Evolutionary conservation across 164 flowering plant species (phyloP), one percentile per base, ranked within the genome.

Genomic region (Vitis rupestris): DNA sequence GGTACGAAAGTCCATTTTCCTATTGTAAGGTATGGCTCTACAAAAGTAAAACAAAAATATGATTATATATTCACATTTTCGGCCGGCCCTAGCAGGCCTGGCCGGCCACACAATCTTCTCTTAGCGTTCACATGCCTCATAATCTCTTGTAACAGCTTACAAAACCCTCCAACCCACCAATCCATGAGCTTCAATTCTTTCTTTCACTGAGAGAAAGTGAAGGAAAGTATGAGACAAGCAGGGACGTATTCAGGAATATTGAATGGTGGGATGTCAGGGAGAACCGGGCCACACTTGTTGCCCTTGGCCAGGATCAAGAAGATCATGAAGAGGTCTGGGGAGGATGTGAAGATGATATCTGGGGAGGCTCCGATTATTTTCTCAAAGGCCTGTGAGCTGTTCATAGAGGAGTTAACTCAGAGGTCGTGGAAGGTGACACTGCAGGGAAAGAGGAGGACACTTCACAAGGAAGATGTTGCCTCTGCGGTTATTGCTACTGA

Each of bases 251-350:
- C 88, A 1, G 83, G 85, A 9, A 69, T 82, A 50, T 71, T 78
- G 0, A 76, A 76, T 0, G 84, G 83, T 11, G 82, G 83, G 19
- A 66, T 84, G 15, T 75, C 81, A 0, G 84, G 86, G 50, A 84
- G 69, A 66, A 82, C 80, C 0, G 89, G 87, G 31, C 89, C 87
- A 1, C 96, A 87, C 72, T 83, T 81, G 1, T 59, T 88, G 72
- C 93, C 96, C 0, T 55, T 90, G 65, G 95, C 96, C 2, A 82
- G 93, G 73, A 87, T 88, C 74, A 90, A 88, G 88, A 90, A 88
- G 84, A 90, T 90, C 74, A 90, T 90, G 93, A 90, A 87, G 84
- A 82, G 74, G 29, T 85, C 90, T 0, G 83, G 88, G 0, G 85
- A 83, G 1, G 90, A 90, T 14, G 91, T 85, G 60, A 90, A 84